Percentiles rank a stretch among this genome's conserved stretches.
These are phyloP conservation scores for Corniculantispora saksenae DNA, from an alignment of 2,329 filamentous ascomycete genomes.

Conservation along the genomic window DNA sequence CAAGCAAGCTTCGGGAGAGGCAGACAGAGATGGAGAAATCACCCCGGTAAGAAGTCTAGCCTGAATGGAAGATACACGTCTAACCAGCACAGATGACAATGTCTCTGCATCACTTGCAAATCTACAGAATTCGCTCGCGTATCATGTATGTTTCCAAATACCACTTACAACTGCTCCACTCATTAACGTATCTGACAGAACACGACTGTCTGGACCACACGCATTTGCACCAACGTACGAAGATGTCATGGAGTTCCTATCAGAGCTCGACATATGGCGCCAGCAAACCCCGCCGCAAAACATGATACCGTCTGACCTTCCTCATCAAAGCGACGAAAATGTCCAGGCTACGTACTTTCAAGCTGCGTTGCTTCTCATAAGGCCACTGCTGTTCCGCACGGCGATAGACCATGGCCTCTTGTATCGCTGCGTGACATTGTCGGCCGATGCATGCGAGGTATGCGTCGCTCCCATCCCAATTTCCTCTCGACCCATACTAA, in stretches of 20 bases:
- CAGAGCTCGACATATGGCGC: conserved; percentile 8
- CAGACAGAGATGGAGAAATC: neutral
- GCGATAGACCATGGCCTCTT: conserved; percentile 11
- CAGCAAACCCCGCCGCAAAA: conserved; percentile 8
- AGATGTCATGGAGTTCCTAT: conserved; percentile 12
- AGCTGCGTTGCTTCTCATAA: neutral
- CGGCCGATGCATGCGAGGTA: conserved; percentile 13
- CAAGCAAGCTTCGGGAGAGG: neutral
- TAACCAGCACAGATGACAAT: neutral
- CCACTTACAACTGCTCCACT: neutral
- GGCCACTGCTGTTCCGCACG: conserved; percentile 3
- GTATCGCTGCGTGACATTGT: conserved; percentile 2
- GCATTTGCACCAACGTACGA: conserved; percentile 10
- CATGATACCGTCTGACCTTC: neutral
- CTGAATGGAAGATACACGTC: neutral
- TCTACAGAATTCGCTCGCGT: neutral
- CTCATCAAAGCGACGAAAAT: conserved; percentile 10
- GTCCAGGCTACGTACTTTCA: conserved; percentile 14
- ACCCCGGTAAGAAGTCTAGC: neutral
- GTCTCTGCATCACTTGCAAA: neutral
- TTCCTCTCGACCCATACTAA: neutral
- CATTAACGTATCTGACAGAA: neutral
- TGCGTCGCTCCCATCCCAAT: neutral
- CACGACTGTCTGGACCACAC: conserved; percentile 9
- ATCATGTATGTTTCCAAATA: neutral